Percentiles rank a stretch among this genome's conserved stretches.
Evolutionary conservation across 2,329 filamentous ascomycete genomes (phyloP).

Genomic region (Aspergillus bombycis): DNA sequence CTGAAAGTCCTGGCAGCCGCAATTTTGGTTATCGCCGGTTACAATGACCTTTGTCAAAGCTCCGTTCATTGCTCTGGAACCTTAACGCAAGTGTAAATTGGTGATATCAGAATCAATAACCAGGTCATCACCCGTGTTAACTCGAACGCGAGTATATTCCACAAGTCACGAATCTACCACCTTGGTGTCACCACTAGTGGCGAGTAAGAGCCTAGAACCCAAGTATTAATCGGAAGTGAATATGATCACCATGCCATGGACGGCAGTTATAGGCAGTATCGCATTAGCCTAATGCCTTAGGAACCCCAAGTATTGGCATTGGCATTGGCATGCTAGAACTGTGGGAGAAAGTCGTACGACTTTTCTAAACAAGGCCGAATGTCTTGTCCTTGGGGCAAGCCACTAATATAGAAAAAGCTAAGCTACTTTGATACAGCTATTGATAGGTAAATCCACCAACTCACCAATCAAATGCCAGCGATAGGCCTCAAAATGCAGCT

Average conservation of each 20-base stretch:
- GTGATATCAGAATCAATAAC: background rate
- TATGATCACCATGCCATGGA: background rate
- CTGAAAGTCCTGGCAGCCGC: background rate
- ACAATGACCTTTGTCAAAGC: background rate
- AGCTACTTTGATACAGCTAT: background rate
- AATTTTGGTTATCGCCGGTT: background rate
- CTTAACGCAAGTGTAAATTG: background rate
- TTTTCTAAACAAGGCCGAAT: background rate
- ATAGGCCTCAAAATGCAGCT: background rate
- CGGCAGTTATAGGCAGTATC: background rate
- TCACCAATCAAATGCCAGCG: background rate
- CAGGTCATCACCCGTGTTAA: background rate
- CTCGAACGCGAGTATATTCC: background rate
- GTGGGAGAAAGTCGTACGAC: background rate
- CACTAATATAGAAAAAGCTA: background rate
- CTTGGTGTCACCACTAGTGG: background rate
- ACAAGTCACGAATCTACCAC: background rate
- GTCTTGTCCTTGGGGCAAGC: background rate
- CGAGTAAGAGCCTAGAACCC: background rate
- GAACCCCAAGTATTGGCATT: background rate
- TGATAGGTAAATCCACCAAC: background rate
- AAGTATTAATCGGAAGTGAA: background rate
- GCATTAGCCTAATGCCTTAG: background rate
- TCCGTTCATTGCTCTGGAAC: background rate
- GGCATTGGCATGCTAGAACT: background rate